Base-by-base conservation (phyloP, 805 yeast species). In the Cyberlindnera galapagoensis region DNA sequence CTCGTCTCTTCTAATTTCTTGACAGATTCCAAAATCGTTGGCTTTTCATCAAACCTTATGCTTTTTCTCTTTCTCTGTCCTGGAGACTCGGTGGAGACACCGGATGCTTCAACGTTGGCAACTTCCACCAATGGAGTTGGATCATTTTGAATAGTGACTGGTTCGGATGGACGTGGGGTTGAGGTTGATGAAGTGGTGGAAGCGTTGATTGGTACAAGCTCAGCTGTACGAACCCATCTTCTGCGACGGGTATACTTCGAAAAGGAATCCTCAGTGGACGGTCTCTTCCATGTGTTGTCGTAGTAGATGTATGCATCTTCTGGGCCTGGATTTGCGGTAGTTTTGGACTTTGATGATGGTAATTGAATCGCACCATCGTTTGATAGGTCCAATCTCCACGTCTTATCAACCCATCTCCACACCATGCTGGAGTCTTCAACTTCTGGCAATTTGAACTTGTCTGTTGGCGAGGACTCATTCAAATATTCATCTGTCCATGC, bases 401-500 rank as follows among this genome's bases (percentile, higher is more conserved):
- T 71, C 52, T 75, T 75, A 56, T 92, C 97, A 13, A 88, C 85
- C 97, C 97, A 92, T 53, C 82, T 71, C 97, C 97, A 92, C 14
- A 69, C 65, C 67, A 88, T 76, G 7, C 83, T 85, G 5, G 77
- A 67, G 13, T 65, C 71, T 25, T 80, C 74, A 17, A 80, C 71
- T 38, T 78, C 85, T 4, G 98, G 97, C 36, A 90, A 63, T 53
- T 77, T 75, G 58, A 90, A 90, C 13, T 68, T 60, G 6, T 81
- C 92, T 13, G 88, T 79, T 7, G 87, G 66, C 6, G 81, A 75
- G 1, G 85, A 72, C 53, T 87, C 95, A 56, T 88, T 90, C 41
- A 87, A 64, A 51, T 87, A 88, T 56, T 88, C 97, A 54, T 90
- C 98, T 0, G 97, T 88, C 97, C 97, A 90, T 4, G 97, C 80